Base-by-base conservation (phyloP, 2,329 filamentous ascomycete genomes). In the Phoma sp. region DNA sequence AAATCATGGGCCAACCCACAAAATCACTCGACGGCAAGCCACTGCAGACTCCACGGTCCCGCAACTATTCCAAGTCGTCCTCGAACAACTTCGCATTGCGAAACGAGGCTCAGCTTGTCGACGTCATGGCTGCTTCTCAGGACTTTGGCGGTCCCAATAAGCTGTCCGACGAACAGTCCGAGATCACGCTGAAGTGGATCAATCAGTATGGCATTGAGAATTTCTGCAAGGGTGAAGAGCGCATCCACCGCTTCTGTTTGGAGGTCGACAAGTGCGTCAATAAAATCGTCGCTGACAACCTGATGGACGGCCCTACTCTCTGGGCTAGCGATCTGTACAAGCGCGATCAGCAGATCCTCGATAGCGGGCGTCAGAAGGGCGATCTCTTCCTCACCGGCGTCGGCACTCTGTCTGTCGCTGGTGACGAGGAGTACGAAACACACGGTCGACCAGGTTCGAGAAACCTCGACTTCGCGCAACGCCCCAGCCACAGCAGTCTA, bases 91-190 rank as follows among this genome's bases (percentile, higher is more conserved):
- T 94, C 56, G 82, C 96, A 7, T 86, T 92, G 62, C 90, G 90
- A 65, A 88, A 89, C 0, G 92, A 96, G 74, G 87, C 89, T 6
- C 92, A 96, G 70, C 86, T 95, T 39, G 86, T 97, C 73, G 92
- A 96, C 58, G 84, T 96, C 12, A 84, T 98, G 71, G 92, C 93
- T 27, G 92, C 92, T 5, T 82, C 85, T 0, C 87, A 89, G 52
- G 91, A 91, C 48, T 91, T 96, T 64, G 94, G 93, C 12, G 94
- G 95, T 0, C 91, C 92, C 0, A 96, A 96, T 74, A 99, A 99
- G 74, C 83, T 99, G 12, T 93, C 91, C n/a, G 94, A 98, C 70
- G 92, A 96, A 51, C 95, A 98, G 73, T 88, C 93, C 0, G 91
- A 96, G 46, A 87, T 92, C 62, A 96, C 92, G 0, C 80, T 84